phyloP scores from a whole-genome alignment of 805 yeast species.

The Metschnikowia baotianmanensis region DNA sequence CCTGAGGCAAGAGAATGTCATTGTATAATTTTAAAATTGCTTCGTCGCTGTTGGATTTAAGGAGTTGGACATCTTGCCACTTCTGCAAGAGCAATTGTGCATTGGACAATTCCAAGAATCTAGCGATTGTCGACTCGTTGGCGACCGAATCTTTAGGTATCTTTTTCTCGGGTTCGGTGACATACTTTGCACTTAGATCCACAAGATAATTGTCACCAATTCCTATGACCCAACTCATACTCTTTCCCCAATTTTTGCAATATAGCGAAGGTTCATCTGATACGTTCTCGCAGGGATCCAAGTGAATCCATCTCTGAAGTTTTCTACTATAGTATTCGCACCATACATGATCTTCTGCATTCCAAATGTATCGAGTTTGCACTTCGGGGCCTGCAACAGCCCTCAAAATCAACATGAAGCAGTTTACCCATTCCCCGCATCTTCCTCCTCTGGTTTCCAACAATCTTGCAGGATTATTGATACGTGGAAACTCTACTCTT shows the following conservation, averaged over 20 bases:
- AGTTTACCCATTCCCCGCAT: constrained; percentile 95
- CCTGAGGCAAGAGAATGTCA: constrained; percentile 15
- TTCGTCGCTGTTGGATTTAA: constrained; percentile 3
- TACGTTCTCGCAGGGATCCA: constrained; percentile 85
- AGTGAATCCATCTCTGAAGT: constrained; percentile 75
- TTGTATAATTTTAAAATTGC: constrained; percentile 11
- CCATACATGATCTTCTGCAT: constrained; percentile 95
- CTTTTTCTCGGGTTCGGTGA: constrained; percentile 35
- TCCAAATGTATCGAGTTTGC: constrained; percentile 69
- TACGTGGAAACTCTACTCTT: constrained; percentile 66
- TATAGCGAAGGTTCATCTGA: constrained; percentile 80
- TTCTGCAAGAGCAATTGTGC: constrained; percentile 9
- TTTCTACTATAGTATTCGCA: constrained; percentile 74
- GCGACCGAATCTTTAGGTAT: constrained; percentile 19
- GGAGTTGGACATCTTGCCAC: constrained; percentile 10
- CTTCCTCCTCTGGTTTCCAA: constrained; percentile 68
- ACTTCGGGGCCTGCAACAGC: constrained; percentile 50
- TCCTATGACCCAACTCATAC: constrained; percentile 85
- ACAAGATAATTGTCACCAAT: constrained; percentile 56
- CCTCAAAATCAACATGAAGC: constrained; percentile 67
- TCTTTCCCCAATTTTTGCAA: constrained; percentile 86
- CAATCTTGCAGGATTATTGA: constrained; percentile 62
- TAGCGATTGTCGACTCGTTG: constrained; percentile 8
- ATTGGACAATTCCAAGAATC: constrained; percentile 8
- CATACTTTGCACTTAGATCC: constrained; percentile 72